Percentiles rank a stretch among this genome's conserved stretches.
Conservation (phyloP, 768 basidiomycete genomes). For the Rubroboletus pulcherrimus region DNA sequence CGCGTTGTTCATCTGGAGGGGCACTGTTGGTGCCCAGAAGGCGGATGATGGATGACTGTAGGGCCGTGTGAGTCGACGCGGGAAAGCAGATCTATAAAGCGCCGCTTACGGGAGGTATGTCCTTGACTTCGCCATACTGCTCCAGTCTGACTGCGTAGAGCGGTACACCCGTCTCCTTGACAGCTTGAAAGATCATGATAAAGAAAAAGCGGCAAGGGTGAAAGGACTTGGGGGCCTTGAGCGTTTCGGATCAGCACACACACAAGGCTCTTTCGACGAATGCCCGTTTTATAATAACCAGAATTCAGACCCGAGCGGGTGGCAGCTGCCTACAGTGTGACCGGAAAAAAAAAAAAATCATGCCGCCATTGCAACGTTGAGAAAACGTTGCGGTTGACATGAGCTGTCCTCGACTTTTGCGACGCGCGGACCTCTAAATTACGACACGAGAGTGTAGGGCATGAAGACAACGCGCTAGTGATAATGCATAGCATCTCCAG, state of each 20-base stretch:
- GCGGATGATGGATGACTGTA: slow-evolving; percentile 31
- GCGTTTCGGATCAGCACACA: not conserved
- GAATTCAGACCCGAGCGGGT: not conserved
- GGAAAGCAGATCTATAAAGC: not conserved
- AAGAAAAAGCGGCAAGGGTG: not conserved
- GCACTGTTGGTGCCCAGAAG: slow-evolving; percentile 26
- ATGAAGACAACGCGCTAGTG: not conserved
- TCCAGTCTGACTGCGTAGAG: slow-evolving; percentile 26
- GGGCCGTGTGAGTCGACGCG: slow-evolving; percentile 3
- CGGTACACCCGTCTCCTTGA: slow-evolving; percentile 25
- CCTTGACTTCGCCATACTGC: slow-evolving; percentile 28
- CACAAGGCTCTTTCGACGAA: not conserved
- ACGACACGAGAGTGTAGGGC: not conserved
- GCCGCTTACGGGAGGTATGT: slow-evolving; percentile 25
- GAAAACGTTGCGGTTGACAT: slow-evolving; percentile 27
- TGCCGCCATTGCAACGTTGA: slow-evolving; percentile 28
- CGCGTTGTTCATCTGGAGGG: slow-evolving; percentile 27
- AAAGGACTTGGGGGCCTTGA: not conserved
- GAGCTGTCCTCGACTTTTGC: slow-evolving; percentile 14
- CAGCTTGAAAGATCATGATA: slow-evolving; percentile 9
- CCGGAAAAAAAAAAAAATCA: slow-evolving; percentile 5
- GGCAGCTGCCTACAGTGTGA: slow-evolving; percentile 14
- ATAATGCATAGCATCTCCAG: not conserved
- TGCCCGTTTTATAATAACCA: slow-evolving; percentile 11
- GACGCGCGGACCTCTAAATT: slow-evolving; percentile 9